Conservation (phyloP, 23 red algal genomes). For the Gracilariopsis chorda region DNA sequence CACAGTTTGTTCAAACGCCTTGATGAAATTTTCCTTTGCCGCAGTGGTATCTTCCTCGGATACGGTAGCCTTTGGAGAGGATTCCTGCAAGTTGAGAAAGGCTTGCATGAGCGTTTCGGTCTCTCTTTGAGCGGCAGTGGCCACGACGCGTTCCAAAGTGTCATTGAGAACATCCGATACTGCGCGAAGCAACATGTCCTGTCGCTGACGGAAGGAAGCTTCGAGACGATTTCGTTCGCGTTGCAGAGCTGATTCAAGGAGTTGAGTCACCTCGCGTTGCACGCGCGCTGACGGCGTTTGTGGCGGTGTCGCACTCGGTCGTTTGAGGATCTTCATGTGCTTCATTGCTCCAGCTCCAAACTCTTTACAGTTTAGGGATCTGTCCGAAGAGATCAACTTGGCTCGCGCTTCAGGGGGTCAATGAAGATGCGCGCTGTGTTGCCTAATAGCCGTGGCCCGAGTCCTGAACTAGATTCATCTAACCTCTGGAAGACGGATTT, state of each 20-base stretch:
- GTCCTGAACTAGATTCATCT: no score
- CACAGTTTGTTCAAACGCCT: slow-evolving; percentile 27
- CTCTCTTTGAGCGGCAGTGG: slow-evolving; percentile 21
- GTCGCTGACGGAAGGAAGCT: slow-evolving; percentile 36
- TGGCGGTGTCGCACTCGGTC: slow-evolving; percentile 6
- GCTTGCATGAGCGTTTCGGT: slow-evolving; percentile 23
- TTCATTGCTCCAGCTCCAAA: slow-evolving; percentile 50
- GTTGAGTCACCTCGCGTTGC: background rate
- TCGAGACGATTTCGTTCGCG: slow-evolving; percentile 46
- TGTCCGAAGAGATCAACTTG: no score
- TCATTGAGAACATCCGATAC: slow-evolving; percentile 51
- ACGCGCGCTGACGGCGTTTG: slow-evolving; percentile 13
- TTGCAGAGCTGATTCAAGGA: slow-evolving; percentile 8
- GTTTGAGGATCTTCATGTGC: slow-evolving; percentile 63
- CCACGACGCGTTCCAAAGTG: slow-evolving; percentile 37
- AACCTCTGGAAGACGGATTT: no score
- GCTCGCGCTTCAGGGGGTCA: no score
- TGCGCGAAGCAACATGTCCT: slow-evolving; percentile 45
- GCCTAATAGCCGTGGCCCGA: no score
- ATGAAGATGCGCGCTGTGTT: no score
- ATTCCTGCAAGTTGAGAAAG: background rate
- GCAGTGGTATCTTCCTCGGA: background rate
- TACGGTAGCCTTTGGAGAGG: background rate
- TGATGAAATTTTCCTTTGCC: background rate
- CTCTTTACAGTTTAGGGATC: no score